Conservation (phyloP, 2,329 filamentous ascomycete genomes). For the Dothideomycetidae sp. region DNA sequence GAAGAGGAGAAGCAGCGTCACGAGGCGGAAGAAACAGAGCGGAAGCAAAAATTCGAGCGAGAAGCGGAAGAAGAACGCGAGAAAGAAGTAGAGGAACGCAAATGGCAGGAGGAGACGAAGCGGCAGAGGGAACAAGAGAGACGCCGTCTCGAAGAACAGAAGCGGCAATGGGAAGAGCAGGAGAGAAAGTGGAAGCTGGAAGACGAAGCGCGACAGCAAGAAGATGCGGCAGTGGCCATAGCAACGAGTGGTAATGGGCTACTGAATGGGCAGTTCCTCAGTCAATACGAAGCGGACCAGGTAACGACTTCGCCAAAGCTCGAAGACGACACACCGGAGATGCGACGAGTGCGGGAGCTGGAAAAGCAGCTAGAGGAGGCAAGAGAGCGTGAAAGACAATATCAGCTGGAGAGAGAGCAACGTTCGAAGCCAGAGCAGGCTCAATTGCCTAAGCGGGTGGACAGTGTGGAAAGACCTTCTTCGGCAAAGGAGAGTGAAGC, state of each 20-base stretch:
- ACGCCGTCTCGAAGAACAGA: slow-evolving; percentile 50
- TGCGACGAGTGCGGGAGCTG: slow-evolving; percentile 60
- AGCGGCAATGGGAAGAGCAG: slow-evolving; percentile 62
- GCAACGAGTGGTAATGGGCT: slow-evolving; percentile 50
- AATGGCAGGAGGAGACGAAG: slow-evolving; percentile 52
- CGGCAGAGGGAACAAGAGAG: slow-evolving; percentile 45
- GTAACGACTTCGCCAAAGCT: slow-evolving; percentile 24
- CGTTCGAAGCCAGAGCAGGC: slow-evolving; percentile 27
- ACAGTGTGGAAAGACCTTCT: slow-evolving; percentile 13
- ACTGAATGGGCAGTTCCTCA: slow-evolving; percentile 70
- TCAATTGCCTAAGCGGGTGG: slow-evolving; percentile 16
- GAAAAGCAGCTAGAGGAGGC: slow-evolving; percentile 59
- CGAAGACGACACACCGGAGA: slow-evolving; percentile 38
- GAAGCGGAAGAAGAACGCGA: slow-evolving; percentile 51
- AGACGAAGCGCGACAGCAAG: slow-evolving; percentile 54
- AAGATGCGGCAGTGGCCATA: slow-evolving; percentile 50
- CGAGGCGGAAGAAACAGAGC: slow-evolving; percentile 37
- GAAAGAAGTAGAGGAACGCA: slow-evolving; percentile 47
- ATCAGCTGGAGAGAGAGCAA: slow-evolving; percentile 46
- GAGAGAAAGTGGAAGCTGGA: slow-evolving; percentile 63
- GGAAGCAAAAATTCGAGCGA: slow-evolving; percentile 36
- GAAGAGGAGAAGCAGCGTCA: slow-evolving; percentile 40
- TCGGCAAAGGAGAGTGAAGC: slow-evolving; percentile 39
- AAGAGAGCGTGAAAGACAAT: slow-evolving; percentile 50
- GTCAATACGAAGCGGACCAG: slow-evolving; percentile 70